Percentiles rank a stretch among this genome's conserved stretches.
Evolutionary conservation across 768 basidiomycete species (phyloP).

Genomic region (Termitomyces bulborhizus): DNA sequence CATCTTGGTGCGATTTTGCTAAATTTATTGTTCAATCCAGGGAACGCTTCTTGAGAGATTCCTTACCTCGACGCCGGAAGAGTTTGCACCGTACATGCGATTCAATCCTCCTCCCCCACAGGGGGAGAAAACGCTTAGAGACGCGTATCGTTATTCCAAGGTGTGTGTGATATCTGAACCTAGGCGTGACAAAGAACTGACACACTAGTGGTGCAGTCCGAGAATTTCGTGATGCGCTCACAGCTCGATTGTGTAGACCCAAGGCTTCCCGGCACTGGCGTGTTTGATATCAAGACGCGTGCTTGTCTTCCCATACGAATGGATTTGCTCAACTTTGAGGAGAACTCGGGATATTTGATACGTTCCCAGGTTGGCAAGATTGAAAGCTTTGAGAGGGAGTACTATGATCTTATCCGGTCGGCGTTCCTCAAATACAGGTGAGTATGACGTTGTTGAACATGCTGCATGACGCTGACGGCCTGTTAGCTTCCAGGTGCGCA

Average conservation of each 20-base stretch:
- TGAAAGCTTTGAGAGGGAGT: conserved; percentile 89
- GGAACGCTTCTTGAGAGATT: conserved; percentile 88
- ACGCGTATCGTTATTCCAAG: conserved; percentile 85
- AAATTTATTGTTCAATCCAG: conserved; percentile 28
- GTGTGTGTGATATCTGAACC: conserved; percentile 30
- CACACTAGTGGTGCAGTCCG: conserved; percentile 28
- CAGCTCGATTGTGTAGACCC: conserved; percentile 86
- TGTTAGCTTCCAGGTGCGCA: conserved; percentile 87
- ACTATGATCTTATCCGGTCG: conserved; percentile 89
- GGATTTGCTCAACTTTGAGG: conserved; percentile 80
- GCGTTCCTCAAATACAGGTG: conserved; percentile 94
- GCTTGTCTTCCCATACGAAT: conserved; percentile 79
- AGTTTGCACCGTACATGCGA: conserved; percentile 56
- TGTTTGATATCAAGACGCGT: conserved; percentile 96
- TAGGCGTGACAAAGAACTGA: background rate
- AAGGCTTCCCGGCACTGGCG: conserved; percentile 80
- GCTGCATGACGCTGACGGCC: background rate
- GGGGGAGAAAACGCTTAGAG: conserved; percentile 29
- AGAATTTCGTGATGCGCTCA: conserved; percentile 82
- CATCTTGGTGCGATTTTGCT: background rate
- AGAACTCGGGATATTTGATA: conserved; percentile 78
- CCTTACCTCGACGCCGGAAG: conserved; percentile 57
- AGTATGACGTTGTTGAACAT: conserved; percentile 1
- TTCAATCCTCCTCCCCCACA: conserved; percentile 21
- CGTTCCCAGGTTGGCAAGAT: conserved; percentile 50